Conservation (phyloP, 202 grass and related monocot species). For the Eragrostis tef region DNA sequence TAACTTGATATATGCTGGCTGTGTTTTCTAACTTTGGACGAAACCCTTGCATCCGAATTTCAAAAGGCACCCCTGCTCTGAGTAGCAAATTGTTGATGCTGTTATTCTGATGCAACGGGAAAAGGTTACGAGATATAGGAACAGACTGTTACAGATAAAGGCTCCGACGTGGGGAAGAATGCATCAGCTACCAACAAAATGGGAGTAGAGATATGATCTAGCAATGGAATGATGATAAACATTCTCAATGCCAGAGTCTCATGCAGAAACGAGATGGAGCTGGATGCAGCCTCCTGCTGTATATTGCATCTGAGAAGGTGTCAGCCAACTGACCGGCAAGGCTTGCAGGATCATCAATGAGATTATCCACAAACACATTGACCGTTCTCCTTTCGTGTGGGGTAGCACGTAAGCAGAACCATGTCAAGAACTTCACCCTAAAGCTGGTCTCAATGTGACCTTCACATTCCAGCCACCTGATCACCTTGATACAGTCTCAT, state of each 20-base stretch:
- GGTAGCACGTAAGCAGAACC: conserved; percentile 69
- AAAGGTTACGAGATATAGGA: not conserved
- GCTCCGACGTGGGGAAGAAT: not conserved
- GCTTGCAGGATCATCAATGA: conserved; percentile 31
- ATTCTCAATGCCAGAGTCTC: conserved; percentile 60
- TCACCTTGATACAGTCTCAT: conserved; percentile 53
- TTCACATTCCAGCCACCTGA: conserved; percentile 66
- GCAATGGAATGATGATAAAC: not conserved
- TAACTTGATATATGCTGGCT: too few species aligned
- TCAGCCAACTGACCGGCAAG: conserved; percentile 37
- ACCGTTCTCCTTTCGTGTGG: conserved; percentile 58
- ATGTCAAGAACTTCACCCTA: conserved; percentile 76
- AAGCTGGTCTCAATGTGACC: conserved; percentile 59
- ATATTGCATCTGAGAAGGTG: conserved; percentile 70
- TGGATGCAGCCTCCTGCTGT: conserved; percentile 44
- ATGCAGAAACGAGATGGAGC: conserved; percentile 55
- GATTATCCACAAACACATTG: conserved; percentile 47
- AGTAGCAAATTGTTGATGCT: conserved; percentile 13
- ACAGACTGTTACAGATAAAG: not conserved
- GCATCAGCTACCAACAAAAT: conserved; percentile 5
- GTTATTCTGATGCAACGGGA: not conserved
- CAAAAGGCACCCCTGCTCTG: not conserved
- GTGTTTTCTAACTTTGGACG: too few species aligned
- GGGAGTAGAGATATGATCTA: not conserved
- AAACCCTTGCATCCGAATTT: not conserved